Conservation (phyloP, 2,329 filamentous ascomycete genomes). For the Ploettnerulaceae sp. region DNA sequence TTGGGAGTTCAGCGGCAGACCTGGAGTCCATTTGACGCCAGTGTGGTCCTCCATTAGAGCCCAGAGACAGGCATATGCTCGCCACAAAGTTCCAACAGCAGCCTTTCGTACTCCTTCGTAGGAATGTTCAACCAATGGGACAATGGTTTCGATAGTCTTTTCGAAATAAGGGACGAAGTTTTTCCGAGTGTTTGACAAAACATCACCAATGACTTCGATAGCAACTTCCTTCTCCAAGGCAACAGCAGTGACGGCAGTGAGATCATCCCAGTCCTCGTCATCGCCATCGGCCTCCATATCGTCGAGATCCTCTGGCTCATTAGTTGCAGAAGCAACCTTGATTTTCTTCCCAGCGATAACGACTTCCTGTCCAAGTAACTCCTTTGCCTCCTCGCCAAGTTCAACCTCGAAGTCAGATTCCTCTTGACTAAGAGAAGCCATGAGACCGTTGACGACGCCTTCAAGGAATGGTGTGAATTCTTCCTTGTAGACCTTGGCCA, state of each 20-base stretch:
- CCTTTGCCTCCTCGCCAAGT: conserved; percentile 67
- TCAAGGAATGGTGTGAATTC: conserved; percentile 74
- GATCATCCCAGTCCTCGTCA: conserved; percentile 78
- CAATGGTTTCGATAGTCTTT: conserved; percentile 76
- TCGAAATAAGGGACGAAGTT: conserved; percentile 81
- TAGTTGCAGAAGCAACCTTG: conserved; percentile 60
- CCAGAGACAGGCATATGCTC: conserved; percentile 88
- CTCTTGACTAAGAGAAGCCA: conserved; percentile 82
- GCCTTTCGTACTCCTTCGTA: conserved; percentile 95
- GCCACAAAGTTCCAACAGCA: conserved; percentile 85
- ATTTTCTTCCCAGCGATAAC: conserved; percentile 79
- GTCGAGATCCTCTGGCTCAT: conserved; percentile 57
- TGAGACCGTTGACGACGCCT: conserved; percentile 73
- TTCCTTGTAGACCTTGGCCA: conserved; percentile 89
- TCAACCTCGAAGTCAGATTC: conserved; percentile 76
- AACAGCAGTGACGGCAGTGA: conserved; percentile 79
- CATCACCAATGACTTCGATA: conserved; percentile 87
- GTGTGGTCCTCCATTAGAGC: conserved; percentile 75
- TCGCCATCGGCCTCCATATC: conserved; percentile 63
- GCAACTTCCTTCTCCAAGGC: conserved; percentile 97
- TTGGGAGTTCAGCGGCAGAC: conserved; percentile 75
- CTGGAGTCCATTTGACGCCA: conserved; percentile 81
- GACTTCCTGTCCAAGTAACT: conserved; percentile 71
- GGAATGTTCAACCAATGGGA: conserved; percentile 77
- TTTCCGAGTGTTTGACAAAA: conserved; percentile 80